These are phyloP conservation scores for Apiosordaria backusii DNA, from an alignment of 495 filamentous ascomycete genomes.

Conservation along the genomic window DNA sequence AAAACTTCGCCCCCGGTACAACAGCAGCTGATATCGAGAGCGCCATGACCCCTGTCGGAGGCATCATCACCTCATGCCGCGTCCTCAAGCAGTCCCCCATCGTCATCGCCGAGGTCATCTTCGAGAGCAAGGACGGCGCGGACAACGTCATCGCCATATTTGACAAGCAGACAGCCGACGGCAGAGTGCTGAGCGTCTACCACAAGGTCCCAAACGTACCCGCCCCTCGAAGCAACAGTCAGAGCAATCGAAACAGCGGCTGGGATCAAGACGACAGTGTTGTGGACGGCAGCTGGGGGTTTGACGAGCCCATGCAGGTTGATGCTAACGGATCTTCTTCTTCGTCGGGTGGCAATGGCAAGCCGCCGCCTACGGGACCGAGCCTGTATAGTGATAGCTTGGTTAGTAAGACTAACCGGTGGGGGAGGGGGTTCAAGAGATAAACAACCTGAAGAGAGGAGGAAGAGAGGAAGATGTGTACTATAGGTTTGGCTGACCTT, in stretches of 20 bases:
- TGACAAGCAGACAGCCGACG: slow-evolving; percentile 88
- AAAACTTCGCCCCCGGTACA: slow-evolving; percentile 90
- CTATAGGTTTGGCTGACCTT: neutral
- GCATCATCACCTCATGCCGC: slow-evolving; percentile 66
- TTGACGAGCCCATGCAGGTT: slow-evolving; percentile 12
- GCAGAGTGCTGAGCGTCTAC: slow-evolving; percentile 73
- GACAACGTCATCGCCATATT: slow-evolving; percentile 79
- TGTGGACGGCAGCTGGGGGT: slow-evolving; percentile 20
- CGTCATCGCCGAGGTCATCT: slow-evolving; percentile 83
- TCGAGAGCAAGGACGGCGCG: slow-evolving; percentile 70
- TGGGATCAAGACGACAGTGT: slow-evolving; percentile 9
- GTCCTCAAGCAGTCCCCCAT: slow-evolving; percentile 67
- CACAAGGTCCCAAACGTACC: slow-evolving; percentile 50
- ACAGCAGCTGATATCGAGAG: slow-evolving; percentile 92
- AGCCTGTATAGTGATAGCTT: slow-evolving; percentile 18
- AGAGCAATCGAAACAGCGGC: neutral
- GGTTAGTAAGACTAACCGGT: slow-evolving; percentile 14
- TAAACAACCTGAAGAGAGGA: neutral
- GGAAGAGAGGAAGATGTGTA: neutral
- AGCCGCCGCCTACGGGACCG: slow-evolving; percentile 5
- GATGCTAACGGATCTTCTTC: neutral
- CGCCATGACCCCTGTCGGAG: slow-evolving; percentile 69
- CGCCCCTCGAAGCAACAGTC: neutral
- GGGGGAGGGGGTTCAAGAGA: slow-evolving; percentile 16
- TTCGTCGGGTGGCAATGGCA: neutral